Percentiles rank a stretch among this genome's conserved stretches.
These are phyloP conservation scores for Malus sylvestris DNA, from an alignment of 306 rosid genomes.

Conservation along the genomic window DNA sequence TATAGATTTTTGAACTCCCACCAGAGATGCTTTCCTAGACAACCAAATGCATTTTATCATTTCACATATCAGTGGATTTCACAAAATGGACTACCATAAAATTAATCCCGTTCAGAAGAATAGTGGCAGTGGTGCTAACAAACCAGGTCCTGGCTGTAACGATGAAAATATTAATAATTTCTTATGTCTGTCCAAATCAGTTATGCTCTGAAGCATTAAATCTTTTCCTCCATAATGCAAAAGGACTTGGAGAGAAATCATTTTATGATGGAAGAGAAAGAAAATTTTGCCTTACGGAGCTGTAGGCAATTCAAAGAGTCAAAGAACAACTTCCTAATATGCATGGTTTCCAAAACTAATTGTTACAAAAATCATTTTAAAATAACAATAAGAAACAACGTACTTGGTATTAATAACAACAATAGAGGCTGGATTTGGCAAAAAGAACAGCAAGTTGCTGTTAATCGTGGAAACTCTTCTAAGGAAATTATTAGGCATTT, in stretches of 20 bases:
- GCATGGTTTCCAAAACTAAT: neutral
- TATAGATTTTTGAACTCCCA: neutral
- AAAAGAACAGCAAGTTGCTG: neutral
- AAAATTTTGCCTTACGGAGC: neutral
- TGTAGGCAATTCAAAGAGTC: neutral
- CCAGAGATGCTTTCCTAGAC: neutral
- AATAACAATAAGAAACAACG: neutral
- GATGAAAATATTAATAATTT: neutral
- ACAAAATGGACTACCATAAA: neutral
- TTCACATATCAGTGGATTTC: neutral
- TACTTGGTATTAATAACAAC: neutral
- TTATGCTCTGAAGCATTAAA: neutral
- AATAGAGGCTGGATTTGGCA: neutral
- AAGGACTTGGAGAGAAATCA: neutral
- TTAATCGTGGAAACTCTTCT: neutral
- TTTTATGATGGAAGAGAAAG: neutral
- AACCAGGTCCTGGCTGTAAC: neutral
- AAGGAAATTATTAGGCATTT: neutral
- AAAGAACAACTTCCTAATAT: neutral
- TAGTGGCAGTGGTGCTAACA: neutral
- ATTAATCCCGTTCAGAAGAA: neutral
- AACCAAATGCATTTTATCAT: neutral
- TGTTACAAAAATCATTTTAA: neutral
- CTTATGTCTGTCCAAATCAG: constrained; percentile 1
- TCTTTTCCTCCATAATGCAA: neutral